Percentiles rank a stretch among this genome's conserved stretches.
These are phyloP conservation scores for Penstemon newberryi DNA, from an alignment of 257 asterid genomes.

Conservation along the genomic window DNA sequence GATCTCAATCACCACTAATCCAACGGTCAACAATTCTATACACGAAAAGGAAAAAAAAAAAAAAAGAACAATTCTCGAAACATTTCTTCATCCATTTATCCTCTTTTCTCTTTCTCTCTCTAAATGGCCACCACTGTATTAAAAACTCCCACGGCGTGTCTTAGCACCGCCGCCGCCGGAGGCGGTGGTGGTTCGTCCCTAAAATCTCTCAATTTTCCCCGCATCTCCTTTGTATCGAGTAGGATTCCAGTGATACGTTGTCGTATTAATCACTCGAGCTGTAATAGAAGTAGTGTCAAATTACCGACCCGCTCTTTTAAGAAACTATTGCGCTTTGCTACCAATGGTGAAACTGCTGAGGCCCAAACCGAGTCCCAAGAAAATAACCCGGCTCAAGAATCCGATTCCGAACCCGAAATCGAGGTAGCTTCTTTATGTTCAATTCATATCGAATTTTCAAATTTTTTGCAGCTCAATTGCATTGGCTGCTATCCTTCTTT, in stretches of 20 bases:
- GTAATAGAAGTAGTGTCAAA: constrained; percentile 28
- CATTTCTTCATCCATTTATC: constrained; percentile 20
- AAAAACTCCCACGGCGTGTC: constrained; percentile 34
- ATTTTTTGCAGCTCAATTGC: neutral
- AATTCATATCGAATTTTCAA: neutral
- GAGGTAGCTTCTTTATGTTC: constrained; percentile 36
- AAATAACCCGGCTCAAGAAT: constrained; percentile 21
- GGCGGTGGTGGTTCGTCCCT: constrained; percentile 23
- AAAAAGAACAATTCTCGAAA: no score
- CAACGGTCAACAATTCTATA: no score
- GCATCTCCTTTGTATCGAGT: constrained; percentile 33
- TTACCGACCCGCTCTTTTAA: constrained; percentile 32
- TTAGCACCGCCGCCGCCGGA: constrained; percentile 30
- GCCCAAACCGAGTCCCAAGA: constrained; percentile 47
- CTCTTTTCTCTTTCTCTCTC: constrained; percentile 9
- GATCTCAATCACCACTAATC: no score
- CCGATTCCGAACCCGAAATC: constrained; percentile 38
- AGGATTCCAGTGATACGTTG: constrained; percentile 31
- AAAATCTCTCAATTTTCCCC: constrained; percentile 25
- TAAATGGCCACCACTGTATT: constrained; percentile 48
- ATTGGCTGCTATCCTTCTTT: neutral
- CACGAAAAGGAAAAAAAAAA: no score
- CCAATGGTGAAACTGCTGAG: constrained; percentile 50
- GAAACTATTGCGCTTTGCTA: constrained; percentile 38
- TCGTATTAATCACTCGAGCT: constrained; percentile 28